Percentiles rank a stretch among this genome's conserved stretches.
These are phyloP conservation scores for Penicillium manginii DNA, from an alignment of 495 filamentous ascomycete species.

Conservation along the genomic window DNA sequence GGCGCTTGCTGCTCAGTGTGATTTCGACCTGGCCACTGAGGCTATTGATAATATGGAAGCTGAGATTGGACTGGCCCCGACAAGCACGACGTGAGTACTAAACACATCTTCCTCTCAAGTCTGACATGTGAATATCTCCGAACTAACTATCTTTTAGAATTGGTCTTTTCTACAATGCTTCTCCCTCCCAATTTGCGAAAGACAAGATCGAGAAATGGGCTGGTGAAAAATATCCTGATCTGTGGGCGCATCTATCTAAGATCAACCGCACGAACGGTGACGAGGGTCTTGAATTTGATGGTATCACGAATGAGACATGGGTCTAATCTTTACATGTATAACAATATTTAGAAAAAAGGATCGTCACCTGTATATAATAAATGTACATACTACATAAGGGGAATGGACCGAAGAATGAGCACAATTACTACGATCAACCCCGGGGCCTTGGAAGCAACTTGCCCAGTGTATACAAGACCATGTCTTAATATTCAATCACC, in stretches of 20 bases:
- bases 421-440: no score
- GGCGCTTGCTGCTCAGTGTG: constrained; percentile 69
- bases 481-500: no score
- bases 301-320: constrained; percentile 35
- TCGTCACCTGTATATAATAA: neutral
- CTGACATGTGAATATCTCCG: neutral
- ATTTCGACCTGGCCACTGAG: constrained; percentile 65
- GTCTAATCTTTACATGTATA: constrained; percentile 18
- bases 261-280: constrained; percentile 41
- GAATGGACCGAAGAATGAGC: no score
- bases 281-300: constrained; percentile 40
- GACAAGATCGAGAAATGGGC: constrained; percentile 75
- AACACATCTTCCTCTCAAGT: neutral
- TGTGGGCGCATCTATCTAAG: constrained; percentile 63
- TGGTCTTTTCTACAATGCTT: constrained; percentile 73
- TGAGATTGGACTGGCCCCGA: constrained; percentile 65
- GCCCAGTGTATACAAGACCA: no score
- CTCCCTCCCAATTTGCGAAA: constrained; percentile 61
- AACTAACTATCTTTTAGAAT: constrained; percentile 53
- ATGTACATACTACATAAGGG: no score
- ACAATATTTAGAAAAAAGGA: neutral
- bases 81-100: constrained; percentile 68
- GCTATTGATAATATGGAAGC: constrained; percentile 66
- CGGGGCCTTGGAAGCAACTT: no score
- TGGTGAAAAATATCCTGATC: constrained; percentile 61